Evolutionary conservation across 2,329 filamentous ascomycete genomes (phyloP), one percentile per base, ranked within the genome.

Genomic region (Aspergillus terreus): DNA sequence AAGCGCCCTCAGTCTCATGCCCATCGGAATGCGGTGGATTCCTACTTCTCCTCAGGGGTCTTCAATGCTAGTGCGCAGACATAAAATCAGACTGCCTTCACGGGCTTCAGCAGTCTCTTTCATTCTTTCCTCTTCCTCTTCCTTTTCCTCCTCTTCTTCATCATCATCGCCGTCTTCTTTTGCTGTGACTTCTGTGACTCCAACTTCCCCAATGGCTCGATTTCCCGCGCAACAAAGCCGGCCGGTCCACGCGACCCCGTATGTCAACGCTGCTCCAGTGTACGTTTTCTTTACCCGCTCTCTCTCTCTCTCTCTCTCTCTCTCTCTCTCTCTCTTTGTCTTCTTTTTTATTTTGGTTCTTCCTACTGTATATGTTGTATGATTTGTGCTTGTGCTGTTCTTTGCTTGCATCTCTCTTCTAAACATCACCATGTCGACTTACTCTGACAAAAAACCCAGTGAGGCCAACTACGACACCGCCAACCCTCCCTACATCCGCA

Each of bases 401-500:
- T n/a, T 35, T 9, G 33, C 33, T n/a, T 35, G 4, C 7, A 35
- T n/a, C 33, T 9, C 11, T 35, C 33, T 12, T 35, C 14, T 21
- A 12, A n/a, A 2, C 14, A 41, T 19, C 40, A 42, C 19, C 40
- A 42, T 42, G 40, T 23, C 40, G 2, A 17, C 3, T 19, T 6
- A 14, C n/a, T 36, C 56, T 58, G 51, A 60, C 36, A 6, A 43
- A 30, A 40, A n/a, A 17, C 19, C 27, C 54, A 74, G 72, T 53
- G 71, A 74, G 9, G 68, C 70, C 44, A 75, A 76, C 61, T 77
- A 71, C 54, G 76, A 78, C 56, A 78, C 76, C 44, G 74, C 76
- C 54, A 75, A 78, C 59, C 75, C 76, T 35, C 61, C 72, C 42
- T 74, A 77, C 51, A 76, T 78, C 44, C 76, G 76, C 67, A 78